Conservation (phyloP, 768 basidiomycete genomes). For the Tylopilus felleus region DNA sequence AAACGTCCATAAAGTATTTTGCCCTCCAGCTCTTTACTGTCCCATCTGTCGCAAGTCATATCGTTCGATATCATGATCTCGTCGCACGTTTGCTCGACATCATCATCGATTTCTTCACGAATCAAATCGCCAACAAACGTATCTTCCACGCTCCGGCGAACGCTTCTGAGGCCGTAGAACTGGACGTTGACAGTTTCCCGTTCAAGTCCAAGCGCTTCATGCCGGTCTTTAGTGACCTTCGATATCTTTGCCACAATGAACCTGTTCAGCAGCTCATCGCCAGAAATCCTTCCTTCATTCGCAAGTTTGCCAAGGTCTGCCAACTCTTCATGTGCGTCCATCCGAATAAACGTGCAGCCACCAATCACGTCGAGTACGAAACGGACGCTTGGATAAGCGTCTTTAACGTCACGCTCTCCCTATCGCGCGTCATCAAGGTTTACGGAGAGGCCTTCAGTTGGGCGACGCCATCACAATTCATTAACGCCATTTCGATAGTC, state of each 20-base stretch:
- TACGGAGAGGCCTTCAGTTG: conserved; percentile 82
- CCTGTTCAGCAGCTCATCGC: conserved; percentile 80
- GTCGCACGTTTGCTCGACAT: conserved; percentile 76
- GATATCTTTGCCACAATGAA: conserved; percentile 78
- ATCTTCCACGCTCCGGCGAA: conserved; percentile 40
- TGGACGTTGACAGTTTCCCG: conserved; percentile 82
- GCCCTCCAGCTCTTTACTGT: conserved; percentile 92
- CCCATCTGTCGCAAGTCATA: conserved; percentile 76
- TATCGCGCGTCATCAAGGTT: conserved; percentile 84
- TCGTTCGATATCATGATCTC: conserved; percentile 70
- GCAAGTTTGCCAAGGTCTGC: conserved; percentile 72
- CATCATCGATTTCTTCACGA: conserved; percentile 90
- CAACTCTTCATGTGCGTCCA: conserved; percentile 93
- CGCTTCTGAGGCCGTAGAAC: conserved; percentile 23
- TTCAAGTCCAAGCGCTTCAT: conserved; percentile 97
- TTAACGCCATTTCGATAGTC: conserved; percentile 64
- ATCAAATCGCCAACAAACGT: conserved; percentile 74
- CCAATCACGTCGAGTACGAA: conserved; percentile 92
- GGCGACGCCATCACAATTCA: conserved; percentile 54
- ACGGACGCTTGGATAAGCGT: conserved; percentile 96
- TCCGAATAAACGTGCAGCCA: conserved; percentile 78
- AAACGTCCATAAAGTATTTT: conserved; percentile 93
- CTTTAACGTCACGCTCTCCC: conserved; percentile 89
- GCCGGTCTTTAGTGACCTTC: conserved; percentile 89
- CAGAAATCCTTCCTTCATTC: conserved; percentile 59